These are phyloP conservation scores for Boechera stricta DNA, from an alignment of 345 rosid species.

Conservation along the genomic window DNA sequence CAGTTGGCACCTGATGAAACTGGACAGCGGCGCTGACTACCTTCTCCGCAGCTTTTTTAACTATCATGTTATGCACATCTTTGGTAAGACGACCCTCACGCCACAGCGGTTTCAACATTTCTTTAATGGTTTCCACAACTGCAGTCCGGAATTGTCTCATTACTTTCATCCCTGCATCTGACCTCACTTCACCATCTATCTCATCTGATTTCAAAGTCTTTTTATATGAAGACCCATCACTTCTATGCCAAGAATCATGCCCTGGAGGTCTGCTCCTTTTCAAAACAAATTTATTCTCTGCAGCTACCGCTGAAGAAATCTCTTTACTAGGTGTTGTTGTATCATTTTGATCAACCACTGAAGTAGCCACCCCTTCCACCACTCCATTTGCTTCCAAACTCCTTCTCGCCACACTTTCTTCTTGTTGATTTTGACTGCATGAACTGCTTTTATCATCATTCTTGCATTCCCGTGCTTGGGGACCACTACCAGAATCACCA, in stretches of 20 bases:
- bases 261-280: constrained; percentile 46
- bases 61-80: constrained; percentile 80
- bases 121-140: constrained; percentile 71
- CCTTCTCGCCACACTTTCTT: constrained; percentile 49
- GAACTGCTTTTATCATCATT: constrained; percentile 54
- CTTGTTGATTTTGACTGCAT: constrained; percentile 49
- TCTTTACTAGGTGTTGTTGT: constrained; percentile 53
- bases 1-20: constrained; percentile 64
- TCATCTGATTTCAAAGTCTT: constrained; percentile 49
- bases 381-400: constrained; percentile 43
- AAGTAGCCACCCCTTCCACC: constrained; percentile 55
- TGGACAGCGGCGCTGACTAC: constrained; percentile 63
- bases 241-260: constrained; percentile 47
- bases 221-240: constrained; percentile 53
- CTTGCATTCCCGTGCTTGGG: constrained; percentile 42
- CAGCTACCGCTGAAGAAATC: constrained; percentile 50
- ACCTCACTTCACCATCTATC: constrained; percentile 54
- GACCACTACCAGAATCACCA: constrained; percentile 46
- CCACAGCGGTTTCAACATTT: constrained; percentile 83
- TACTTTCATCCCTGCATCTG: constrained; percentile 57
- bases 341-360: constrained; percentile 54
- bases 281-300: constrained; percentile 47
- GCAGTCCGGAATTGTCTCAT: constrained; percentile 63
- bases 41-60: constrained; percentile 75
- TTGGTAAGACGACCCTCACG: constrained; percentile 80